Base-by-base conservation (phyloP, 2,329 filamentous ascomycete species). In the Cucurbitaria berberidis region DNA sequence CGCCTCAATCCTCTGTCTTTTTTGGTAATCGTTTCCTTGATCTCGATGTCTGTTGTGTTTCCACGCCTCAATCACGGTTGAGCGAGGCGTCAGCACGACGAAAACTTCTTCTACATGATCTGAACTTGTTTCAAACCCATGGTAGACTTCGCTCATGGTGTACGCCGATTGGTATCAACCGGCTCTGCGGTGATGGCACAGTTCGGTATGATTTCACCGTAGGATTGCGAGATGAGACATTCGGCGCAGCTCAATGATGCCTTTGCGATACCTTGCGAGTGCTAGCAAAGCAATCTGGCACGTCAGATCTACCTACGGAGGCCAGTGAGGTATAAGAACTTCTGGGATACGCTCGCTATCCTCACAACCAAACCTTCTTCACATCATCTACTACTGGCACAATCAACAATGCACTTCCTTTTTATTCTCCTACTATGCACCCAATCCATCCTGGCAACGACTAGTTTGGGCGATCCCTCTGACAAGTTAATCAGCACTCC, bases 361-460 rank as follows among this genome's bases (percentile, higher is more conserved):
- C 40, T 43, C 40, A 30, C 40, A 29, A 43, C 24, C 26, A 43
- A 43, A 43, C 24, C 40, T 16, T 43, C 40, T 43, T 43, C 26
- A 43, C 40, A 43, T 43, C 26, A 43, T 30, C 22, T 16, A 43
- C 40, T 43, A 43, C 40, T 43, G 18, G 24, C 40, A 43, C 40
- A 43, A 43, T 43, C 18, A 30, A 43, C 40, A 43, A 43, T 43
- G 40, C 40, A 43, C 40, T 43, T 43, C 40, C 26, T 43, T 27
- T 43, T 43, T 30, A 43, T 43, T 43, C 40, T 41, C 38, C 21
- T 43, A 29, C 40, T 43, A 43, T 43, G 22, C 40, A 43, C 40
- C 40, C 40, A 41, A 43, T 43, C 40, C 18, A 43, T 19, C 26
- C 40, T 43, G 26, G 40, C 40, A 43, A 43, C 26, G 40, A 43